Conservation (phyloP, 2,329 filamentous ascomycete species). For the Aschersonia sp. region DNA sequence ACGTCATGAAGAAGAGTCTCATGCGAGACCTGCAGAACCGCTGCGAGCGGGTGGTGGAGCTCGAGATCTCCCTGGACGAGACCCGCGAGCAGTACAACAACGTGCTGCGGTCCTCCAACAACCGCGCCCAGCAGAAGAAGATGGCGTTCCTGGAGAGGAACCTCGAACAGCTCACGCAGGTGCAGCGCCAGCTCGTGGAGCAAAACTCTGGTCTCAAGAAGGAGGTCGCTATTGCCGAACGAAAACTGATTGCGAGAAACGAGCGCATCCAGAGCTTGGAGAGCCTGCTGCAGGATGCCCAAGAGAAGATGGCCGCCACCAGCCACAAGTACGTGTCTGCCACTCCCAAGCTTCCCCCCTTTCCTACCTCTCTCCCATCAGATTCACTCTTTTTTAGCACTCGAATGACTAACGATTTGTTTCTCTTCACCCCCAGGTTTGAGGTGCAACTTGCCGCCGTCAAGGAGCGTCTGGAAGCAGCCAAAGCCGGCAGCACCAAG, state of each 20-base stretch:
- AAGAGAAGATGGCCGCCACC: constrained; percentile 93
- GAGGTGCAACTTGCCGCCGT: constrained; percentile 93
- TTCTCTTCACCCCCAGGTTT: constrained; percentile 46
- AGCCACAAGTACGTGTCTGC: constrained; percentile 75
- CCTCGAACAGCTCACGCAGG: constrained; percentile 91
- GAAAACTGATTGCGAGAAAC: constrained; percentile 90
- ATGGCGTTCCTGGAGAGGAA: constrained; percentile 99
- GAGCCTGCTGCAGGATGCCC: constrained; percentile 82
- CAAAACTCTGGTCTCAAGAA: constrained; percentile 97
- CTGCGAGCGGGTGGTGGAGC: constrained; percentile 92
- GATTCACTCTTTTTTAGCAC: background rate
- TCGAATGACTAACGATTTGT: background rate
- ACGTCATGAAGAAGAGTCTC: constrained; percentile 98
- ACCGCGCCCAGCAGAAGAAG: constrained; percentile 98
- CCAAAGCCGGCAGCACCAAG: constrained; percentile 80
- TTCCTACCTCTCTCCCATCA: background rate
- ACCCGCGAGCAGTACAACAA: constrained; percentile 99
- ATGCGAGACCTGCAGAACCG: constrained; percentile 98
- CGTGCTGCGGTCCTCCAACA: constrained; percentile 90
- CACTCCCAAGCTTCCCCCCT: background rate
- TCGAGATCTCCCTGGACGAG: constrained; percentile 94
- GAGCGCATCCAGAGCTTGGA: constrained; percentile 94
- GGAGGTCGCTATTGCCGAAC: constrained; percentile 95
- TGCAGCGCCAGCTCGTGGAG: constrained; percentile 93
- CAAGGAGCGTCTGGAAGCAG: constrained; percentile 92